Evolutionary conservation across 163 green algal species (phyloP).

Genomic region (Prototheca wickerhamii): DNA sequence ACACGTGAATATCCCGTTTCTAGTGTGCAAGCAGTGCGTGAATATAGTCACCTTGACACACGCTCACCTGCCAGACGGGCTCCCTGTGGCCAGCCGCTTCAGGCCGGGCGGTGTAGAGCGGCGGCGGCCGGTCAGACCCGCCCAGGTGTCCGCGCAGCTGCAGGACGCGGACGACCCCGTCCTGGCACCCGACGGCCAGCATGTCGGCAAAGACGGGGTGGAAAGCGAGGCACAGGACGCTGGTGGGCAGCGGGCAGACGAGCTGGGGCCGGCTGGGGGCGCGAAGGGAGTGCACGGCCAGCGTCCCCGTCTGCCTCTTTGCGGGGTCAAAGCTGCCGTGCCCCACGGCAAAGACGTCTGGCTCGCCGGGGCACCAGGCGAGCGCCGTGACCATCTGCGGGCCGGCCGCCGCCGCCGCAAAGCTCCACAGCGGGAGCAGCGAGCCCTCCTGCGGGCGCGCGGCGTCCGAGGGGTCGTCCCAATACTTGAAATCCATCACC

Average conservation of each 20-base stretch:
- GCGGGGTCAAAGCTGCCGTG: slow-evolving; percentile 86
- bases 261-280: slow-evolving; percentile 60
- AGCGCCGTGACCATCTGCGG: slow-evolving; percentile 63
- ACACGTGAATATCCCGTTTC: too few relatives aligned
- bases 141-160: neutral
- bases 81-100: slow-evolving; percentile 74
- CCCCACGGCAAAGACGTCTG: slow-evolving; percentile 83
- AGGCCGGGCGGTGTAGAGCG: slow-evolving; percentile 55
- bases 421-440: slow-evolving; percentile 89
- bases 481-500: slow-evolving; percentile 88
- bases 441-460: slow-evolving; percentile 69
- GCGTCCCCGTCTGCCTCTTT: slow-evolving; percentile 59
- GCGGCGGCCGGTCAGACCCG: slow-evolving; percentile 20
- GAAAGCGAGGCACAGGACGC: slow-evolving; percentile 85
- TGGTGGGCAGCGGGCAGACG: slow-evolving; percentile 18
- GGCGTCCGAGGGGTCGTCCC: slow-evolving; percentile 78
- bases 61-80: slow-evolving; percentile 73
- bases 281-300: slow-evolving; percentile 80
- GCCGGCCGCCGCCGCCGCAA: slow-evolving; percentile 22
- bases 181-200: slow-evolving; percentile 82
- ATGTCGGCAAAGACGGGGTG: slow-evolving; percentile 75
- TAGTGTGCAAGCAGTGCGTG: neutral
- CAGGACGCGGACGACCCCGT: slow-evolving; percentile 67
- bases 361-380: slow-evolving; percentile 69
- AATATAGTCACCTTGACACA: neutral